Base-by-base conservation (phyloP, 495 filamentous ascomycete genomes). In the Penicillium goetzii region DNA sequence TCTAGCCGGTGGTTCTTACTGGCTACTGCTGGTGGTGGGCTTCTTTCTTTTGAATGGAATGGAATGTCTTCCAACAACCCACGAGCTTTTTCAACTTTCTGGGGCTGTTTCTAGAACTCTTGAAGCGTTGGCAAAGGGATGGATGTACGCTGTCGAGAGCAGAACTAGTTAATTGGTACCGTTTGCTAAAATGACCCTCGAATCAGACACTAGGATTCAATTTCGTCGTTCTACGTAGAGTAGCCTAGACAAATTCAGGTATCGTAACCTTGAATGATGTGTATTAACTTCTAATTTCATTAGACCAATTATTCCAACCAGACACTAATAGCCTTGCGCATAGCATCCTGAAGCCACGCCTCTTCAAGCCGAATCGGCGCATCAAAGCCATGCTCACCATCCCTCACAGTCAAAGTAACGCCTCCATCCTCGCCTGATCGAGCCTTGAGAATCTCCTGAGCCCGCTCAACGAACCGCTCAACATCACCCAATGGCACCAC, bases 341-440 rank as follows among this genome's bases (percentile, higher is more conserved):
- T 53, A 12, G 54, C 57, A 19, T 71, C 62, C 40, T 53, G 38
- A 38, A 72, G 25, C 70, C 72, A 76, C 47, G 17, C 30, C 56
- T 74, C 69, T 15, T 62, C 56, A 14, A 66, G 52, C 11, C 61
- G 51, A 30, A 59, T 32, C 7, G 49, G 41, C 1, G 2, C 21
- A 68, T 76, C 72, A 68, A 74, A 74, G 23, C 73, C 73, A 74
- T 76, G 73, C 4, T 61, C 61, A 2, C 73, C 73, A 23, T 72
- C 67, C 33, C 61, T 32, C 14, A 72, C 36, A n/a, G 61, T 66
- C 23, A 76, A 32, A 19, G 63, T 43, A 19, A 76, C 54, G n/a
- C 63, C 64, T 28, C 28, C 50, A 8, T 53, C n/a, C 50, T 71
- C 68, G 8, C 64, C 66, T 21, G 60, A 58, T 21, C 49, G 50